A percentile compares a stretch with the other conserved stretches of the same genome.
These are phyloP conservation scores for Pleurotus sapidus DNA, from an alignment of 768 basidiomycete species.

Conservation along the genomic window DNA sequence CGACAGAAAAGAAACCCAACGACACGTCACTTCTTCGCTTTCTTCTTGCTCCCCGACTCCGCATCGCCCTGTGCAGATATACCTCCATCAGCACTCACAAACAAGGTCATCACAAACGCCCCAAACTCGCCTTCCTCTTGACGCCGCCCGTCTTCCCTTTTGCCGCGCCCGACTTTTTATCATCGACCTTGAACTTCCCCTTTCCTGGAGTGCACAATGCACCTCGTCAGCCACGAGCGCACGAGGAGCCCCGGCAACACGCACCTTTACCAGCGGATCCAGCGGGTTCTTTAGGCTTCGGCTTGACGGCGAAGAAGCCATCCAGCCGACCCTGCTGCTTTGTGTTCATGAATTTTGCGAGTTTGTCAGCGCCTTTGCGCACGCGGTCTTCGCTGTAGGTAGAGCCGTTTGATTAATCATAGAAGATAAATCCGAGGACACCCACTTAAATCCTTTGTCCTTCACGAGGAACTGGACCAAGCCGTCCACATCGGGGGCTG, in stretches of 20 bases:
- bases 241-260: no score
- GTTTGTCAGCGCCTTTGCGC: slow-evolving; percentile 91
- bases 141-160: slow-evolving; percentile 26
- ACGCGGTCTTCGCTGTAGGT: slow-evolving; percentile 87
- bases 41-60: slow-evolving; percentile 37
- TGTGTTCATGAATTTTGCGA: slow-evolving; percentile 78
- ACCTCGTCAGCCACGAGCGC: no score
- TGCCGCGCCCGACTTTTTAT: neutral
- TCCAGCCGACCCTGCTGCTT: slow-evolving; percentile 98
- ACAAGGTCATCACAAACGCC: neutral
- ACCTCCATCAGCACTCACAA: neutral
- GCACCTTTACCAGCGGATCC: neutral
- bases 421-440: no score
- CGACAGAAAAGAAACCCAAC: no score
- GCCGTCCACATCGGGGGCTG: slow-evolving; percentile 87
- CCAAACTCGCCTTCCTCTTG: slow-evolving; percentile 51
- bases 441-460: slow-evolving; percentile 97
- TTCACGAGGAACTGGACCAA: slow-evolving; percentile 89
- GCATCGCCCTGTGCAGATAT: slow-evolving; percentile 29
- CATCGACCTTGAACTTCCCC: slow-evolving; percentile 32
- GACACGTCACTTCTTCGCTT: slow-evolving; percentile 32
- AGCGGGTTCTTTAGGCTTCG: slow-evolving; percentile 39
- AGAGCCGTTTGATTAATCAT: no score
- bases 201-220: no score
- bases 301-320: slow-evolving; percentile 82